Percentiles rank a stretch among this genome's conserved stretches.
These are phyloP conservation scores for Claviceps sp. DNA, from an alignment of 2,329 filamentous ascomycete species.

Conservation along the genomic window DNA sequence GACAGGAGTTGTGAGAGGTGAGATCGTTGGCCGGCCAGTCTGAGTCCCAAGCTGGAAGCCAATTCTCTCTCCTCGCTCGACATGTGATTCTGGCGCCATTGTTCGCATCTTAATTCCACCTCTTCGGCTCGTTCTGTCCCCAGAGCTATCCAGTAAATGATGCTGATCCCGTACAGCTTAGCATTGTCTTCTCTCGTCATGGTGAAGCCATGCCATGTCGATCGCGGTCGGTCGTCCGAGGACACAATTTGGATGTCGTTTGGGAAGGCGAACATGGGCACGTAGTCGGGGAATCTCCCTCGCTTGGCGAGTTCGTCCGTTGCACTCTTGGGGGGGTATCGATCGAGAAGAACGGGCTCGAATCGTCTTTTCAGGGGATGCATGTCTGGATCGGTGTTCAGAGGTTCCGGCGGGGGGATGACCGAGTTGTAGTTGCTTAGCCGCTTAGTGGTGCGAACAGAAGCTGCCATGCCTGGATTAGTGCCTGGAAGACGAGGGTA, in stretches of 20 bases:
- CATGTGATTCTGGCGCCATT: constrained; percentile 77
- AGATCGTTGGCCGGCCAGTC: constrained; percentile 75
- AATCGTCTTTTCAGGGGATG: constrained; percentile 89
- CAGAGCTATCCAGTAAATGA: constrained; percentile 86
- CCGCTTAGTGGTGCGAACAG: constrained; percentile 66
- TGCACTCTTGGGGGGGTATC: constrained; percentile 76
- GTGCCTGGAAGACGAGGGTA: neutral
- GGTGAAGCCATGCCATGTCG: constrained; percentile 98
- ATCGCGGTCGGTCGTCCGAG: constrained; percentile 80
- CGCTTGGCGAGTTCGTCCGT: constrained; percentile 67
- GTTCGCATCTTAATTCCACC: constrained; percentile 69
- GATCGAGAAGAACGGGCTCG: constrained; percentile 88
- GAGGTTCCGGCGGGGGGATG: constrained; percentile 81
- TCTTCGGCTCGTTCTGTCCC: constrained; percentile 71
- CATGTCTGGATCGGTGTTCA: constrained; percentile 83
- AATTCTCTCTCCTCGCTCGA: constrained; percentile 82
- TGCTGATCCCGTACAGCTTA: constrained; percentile 80
- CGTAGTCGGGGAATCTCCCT: constrained; percentile 87
- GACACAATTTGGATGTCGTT: constrained; percentile 97
- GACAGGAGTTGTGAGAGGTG: constrained; percentile 81
- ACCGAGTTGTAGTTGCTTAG: constrained; percentile 98
- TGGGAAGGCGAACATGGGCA: constrained; percentile 98
- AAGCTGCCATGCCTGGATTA: constrained; percentile 27
- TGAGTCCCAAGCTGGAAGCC: constrained; percentile 78
- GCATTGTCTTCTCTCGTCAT: constrained; percentile 93